Conservation (phyloP, 129 eudicot genomes). For the Flaveria sonorensis region DNA sequence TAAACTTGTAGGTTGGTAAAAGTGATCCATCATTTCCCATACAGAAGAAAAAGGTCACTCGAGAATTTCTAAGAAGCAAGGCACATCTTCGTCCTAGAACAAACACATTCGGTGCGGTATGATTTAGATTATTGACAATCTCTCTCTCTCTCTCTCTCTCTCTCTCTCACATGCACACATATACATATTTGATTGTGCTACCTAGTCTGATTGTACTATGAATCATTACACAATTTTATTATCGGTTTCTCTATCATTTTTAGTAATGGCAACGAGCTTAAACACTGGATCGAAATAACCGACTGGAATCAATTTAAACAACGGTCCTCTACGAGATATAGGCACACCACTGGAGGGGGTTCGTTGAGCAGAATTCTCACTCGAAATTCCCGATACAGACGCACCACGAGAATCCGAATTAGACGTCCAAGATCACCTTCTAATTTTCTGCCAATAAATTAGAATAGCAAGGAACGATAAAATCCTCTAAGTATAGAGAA, state of each 20-base stretch:
- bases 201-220: neutral
- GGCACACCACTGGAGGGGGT: neutral
- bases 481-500: neutral
- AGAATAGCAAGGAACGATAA: neutral
- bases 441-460: neutral
- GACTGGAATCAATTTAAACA: neutral
- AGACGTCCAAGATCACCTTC: constrained; percentile 16
- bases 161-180: neutral
- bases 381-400: neutral
- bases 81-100: constrained; percentile 99
- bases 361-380: neutral
- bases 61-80: constrained; percentile 90
- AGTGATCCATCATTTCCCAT: constrained; percentile 87
- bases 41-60: constrained; percentile 83
- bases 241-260: constrained; percentile 11
- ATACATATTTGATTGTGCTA: neutral
- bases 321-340: neutral
- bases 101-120: constrained; percentile 98
- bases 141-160: neutral
- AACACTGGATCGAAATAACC: neutral
- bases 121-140: constrained; percentile 27
- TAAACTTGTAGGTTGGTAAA: constrained; percentile 63
- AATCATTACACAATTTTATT: neutral
- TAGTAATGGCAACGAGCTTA: neutral
- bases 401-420: neutral